These are phyloP conservation scores for Vigna mungo DNA, from an alignment of 306 rosid species.

Conservation along the genomic window DNA sequence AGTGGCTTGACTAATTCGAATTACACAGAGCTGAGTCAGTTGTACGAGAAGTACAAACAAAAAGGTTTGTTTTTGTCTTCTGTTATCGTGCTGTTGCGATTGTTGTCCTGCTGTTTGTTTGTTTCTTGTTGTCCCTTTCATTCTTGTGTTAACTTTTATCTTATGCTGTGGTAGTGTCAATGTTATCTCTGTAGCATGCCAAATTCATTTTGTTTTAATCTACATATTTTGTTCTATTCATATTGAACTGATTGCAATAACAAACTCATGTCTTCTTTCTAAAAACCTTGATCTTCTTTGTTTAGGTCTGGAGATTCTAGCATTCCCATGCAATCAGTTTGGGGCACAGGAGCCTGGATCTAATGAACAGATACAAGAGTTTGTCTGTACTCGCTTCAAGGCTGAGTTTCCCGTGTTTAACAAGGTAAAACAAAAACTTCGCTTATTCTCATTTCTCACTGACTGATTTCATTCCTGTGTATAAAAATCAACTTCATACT, in stretches of 20 bases:
- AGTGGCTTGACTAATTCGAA: conserved; percentile 98
- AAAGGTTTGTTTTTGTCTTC: conserved; percentile 63
- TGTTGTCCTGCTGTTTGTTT: background rate
- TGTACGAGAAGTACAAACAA: conserved; percentile 84
- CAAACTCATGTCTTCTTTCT: conserved; percentile 14
- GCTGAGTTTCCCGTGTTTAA: conserved; percentile 93
- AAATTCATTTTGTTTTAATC: background rate
- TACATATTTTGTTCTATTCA: background rate
- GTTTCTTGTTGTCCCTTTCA: conserved; percentile 5
- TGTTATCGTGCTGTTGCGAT: background rate
- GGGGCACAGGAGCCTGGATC: conserved; percentile 96
- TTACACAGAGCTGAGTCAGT: conserved; percentile 87
- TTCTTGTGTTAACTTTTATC: background rate
- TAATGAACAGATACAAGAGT: conserved; percentile 81
- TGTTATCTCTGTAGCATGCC: background rate
- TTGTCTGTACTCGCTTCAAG: conserved; percentile 94
- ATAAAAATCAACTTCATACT: background rate
- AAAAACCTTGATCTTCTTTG: background rate
- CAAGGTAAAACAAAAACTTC: conserved; percentile 60
- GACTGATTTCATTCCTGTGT: conserved; percentile 8
- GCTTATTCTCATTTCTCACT: background rate
- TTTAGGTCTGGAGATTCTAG: conserved; percentile 89
- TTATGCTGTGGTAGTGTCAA: background rate
- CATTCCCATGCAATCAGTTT: conserved; percentile 97
- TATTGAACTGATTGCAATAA: background rate